Base-by-base conservation (phyloP, 345 rosid genomes). In the Salix viminalis region DNA sequence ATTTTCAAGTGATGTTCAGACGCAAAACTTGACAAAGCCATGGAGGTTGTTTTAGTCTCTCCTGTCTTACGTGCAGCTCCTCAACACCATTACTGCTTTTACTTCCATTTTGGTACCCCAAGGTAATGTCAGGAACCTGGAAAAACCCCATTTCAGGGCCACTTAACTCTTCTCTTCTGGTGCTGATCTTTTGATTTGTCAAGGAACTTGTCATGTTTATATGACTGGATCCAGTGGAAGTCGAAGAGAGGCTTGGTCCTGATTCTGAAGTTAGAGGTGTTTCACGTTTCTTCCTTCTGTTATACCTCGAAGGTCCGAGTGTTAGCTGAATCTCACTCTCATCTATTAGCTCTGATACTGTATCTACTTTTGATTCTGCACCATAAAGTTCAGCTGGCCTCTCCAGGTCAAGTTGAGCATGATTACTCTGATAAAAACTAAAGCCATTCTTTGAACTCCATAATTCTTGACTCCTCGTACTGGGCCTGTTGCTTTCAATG, bases 281-380 rank as follows among this genome's bases (percentile, higher is more conserved):
- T 74, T 77, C 85, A 37, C 72, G 80, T 79, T 87, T 90, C 80
- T 65, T 89, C 75, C 86, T 82, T 32, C 87, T 66, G 66, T 75
- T 24, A 58, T 86, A 86, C 68, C 82, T 84, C 16, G 93, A 69
- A 13, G 93, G 97, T 19, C 98, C 98, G 18, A 94, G 83, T 4
- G 99, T 95, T 80, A 95, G 85, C 87, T 93, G 92, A 44, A 95
- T 93, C 85, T 90, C 88, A 69, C 92, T 88, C 85, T 95, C 99
- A 30, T 95, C 96, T 72, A 88, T 86, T 16, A 79, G 73, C 77
- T 87, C 89, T 54, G 79, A 24, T 66, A 58, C 76, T 44, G 72
- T 26, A 26, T 79, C 52, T 42, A 75, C 86, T 26, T 83, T 85
- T 54, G 87, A 74, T 65, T 83, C 88, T 72, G 77, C 79, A 65